phyloP scores from a whole-genome alignment of 1,284 basidiomycete genomes.

The Sutorius eximius region DNA sequence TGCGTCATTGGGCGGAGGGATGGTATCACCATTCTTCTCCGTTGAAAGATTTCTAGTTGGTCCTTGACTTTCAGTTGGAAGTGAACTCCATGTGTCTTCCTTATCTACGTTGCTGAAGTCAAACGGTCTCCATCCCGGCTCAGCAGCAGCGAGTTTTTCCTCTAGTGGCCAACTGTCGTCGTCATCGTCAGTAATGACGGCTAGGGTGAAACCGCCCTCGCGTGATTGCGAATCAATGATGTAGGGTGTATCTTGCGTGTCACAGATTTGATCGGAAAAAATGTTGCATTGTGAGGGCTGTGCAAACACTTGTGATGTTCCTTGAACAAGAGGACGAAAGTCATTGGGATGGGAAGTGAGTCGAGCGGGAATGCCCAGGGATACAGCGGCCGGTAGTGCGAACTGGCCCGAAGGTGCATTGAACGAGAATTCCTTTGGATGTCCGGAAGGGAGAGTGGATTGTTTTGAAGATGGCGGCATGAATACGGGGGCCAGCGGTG shows the following conservation, averaged over 20 bases:
- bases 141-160: constrained; percentile 53
- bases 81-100: constrained; percentile 73
- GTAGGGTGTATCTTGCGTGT: constrained; percentile 59
- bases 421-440: constrained; percentile 29
- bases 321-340: constrained; percentile 15
- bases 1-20: constrained; percentile 15
- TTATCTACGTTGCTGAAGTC: constrained; percentile 40
- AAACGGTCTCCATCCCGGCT: constrained; percentile 56
- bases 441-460: constrained; percentile 17
- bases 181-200: constrained; percentile 42
- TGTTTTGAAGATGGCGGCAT: constrained; percentile 40
- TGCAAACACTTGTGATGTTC: constrained; percentile 41
- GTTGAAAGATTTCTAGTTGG: constrained; percentile 27
- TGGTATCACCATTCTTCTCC: constrained; percentile 11
- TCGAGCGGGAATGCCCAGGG: constrained; percentile 44
- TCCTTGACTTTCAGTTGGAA: constrained; percentile 54
- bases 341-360: constrained; percentile 33
- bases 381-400: constrained; percentile 44
- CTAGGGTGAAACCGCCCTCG: constrained; percentile 28
- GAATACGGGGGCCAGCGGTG: constrained; percentile 50
- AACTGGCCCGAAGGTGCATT: constrained; percentile 39
- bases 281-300: constrained; percentile 56
- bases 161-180: constrained; percentile 75
- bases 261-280: constrained; percentile 51
- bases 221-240: constrained; percentile 40